Percentiles rank a stretch among this genome's conserved stretches.
Evolutionary conservation across 257 asterid genomes (phyloP).

Genomic region (Gynochthodes officinalis): DNA sequence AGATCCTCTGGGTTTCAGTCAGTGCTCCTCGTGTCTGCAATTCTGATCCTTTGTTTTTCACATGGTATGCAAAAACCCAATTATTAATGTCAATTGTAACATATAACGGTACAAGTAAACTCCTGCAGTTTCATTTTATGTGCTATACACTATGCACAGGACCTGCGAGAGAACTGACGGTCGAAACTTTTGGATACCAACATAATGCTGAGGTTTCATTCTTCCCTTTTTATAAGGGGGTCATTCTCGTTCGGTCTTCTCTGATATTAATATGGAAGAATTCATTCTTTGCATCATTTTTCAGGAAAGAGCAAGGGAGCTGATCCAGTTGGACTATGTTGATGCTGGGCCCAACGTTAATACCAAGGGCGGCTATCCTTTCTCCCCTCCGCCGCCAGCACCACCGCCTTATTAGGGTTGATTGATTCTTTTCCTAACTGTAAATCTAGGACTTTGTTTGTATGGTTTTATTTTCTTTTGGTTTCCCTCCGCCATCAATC

Average conservation of each 20-base stretch:
- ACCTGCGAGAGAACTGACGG: slow-evolving; percentile 34
- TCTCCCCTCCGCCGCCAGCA: slow-evolving; percentile 19
- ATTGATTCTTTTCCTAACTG: background rate
- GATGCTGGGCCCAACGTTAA: slow-evolving; percentile 55
- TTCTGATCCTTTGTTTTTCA: slow-evolving; percentile 35
- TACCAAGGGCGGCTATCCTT: slow-evolving; percentile 25
- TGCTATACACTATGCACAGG: slow-evolving; percentile 21
- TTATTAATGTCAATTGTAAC: background rate
- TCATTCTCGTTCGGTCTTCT: no score
- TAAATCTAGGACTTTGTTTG: background rate
- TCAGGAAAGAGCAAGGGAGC: slow-evolving; percentile 40
- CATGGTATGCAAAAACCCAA: slow-evolving; percentile 29
- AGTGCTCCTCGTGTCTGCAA: slow-evolving; percentile 15
- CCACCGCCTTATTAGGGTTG: background rate
- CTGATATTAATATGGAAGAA: no score
- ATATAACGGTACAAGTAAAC: background rate
- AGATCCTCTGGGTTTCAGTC: background rate
- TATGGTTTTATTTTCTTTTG: no score
- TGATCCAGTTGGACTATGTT: slow-evolving; percentile 45
- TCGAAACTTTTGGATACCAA: slow-evolving; percentile 13
- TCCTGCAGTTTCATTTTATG: background rate
- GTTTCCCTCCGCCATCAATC: no score
- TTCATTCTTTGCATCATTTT: background rate
- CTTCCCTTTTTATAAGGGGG: no score
- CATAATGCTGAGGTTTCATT: background rate